Evolutionary conservation across 2,329 filamentous ascomycete species (phyloP).

Genomic region (Pseudocercospora vitis): DNA sequence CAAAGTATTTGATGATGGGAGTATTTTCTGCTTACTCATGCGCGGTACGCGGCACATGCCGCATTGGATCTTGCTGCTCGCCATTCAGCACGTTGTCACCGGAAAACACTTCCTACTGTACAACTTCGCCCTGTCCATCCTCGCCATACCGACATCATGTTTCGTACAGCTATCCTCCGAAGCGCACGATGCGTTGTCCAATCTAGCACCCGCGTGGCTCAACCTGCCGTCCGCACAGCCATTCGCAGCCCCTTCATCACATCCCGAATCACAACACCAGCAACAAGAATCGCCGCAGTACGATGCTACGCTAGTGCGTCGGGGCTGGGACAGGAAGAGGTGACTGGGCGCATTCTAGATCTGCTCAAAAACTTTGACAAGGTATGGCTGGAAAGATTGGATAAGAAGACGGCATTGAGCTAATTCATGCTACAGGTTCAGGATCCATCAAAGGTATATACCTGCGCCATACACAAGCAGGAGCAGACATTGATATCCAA

Average conservation of each 20-base stretch:
- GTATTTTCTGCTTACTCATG: neutral
- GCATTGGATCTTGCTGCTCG: neutral
- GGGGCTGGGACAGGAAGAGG: slow-evolving; percentile 76
- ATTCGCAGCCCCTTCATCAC: slow-evolving; percentile 58
- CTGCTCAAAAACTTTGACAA: slow-evolving; percentile 97
- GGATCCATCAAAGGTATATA: slow-evolving; percentile 57
- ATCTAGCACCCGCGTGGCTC: slow-evolving; percentile 51
- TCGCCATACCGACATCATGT: slow-evolving; percentile 61
- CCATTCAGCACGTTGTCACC: neutral
- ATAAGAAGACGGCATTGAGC: slow-evolving; percentile 16
- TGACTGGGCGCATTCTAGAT: slow-evolving; percentile 88
- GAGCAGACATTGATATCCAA: slow-evolving; percentile 29
- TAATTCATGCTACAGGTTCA: slow-evolving; percentile 55
- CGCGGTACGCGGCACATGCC: neutral
- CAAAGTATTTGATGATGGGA: no score
- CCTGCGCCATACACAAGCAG: neutral
- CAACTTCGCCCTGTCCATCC: neutral
- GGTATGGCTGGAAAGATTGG: slow-evolving; percentile 54
- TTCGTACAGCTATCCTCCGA: slow-evolving; percentile 82
- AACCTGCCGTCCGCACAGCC: slow-evolving; percentile 53
- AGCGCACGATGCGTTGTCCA: slow-evolving; percentile 60
- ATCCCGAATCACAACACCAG: slow-evolving; percentile 60
- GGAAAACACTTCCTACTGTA: neutral
- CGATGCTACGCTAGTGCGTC: slow-evolving; percentile 84
- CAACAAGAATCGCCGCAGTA: slow-evolving; percentile 66